Percentiles rank a stretch among this genome's conserved stretches.
Conservation (phyloP, 805 yeast species). For the Candida yuanshanica region DNA sequence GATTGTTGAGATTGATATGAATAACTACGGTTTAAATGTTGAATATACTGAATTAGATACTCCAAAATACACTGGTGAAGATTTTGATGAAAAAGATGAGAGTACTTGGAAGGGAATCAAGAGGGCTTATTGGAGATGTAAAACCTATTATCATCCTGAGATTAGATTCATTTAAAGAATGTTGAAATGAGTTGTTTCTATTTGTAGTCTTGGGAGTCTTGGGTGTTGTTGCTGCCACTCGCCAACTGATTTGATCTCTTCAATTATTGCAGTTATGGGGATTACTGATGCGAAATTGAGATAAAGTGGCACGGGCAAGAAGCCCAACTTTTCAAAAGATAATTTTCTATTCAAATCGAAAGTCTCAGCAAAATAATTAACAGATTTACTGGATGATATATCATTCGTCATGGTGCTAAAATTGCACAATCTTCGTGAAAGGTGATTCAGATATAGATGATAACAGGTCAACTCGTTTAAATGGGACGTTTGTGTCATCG, state of each 20-base stretch:
- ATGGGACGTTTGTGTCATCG: not conserved
- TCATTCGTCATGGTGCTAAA: too few relatives aligned
- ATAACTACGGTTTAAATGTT: conserved; percentile 70
- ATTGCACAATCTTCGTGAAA: not conserved
- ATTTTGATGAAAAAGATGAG: conserved; percentile 28
- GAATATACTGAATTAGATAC: conserved; percentile 45
- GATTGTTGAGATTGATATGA: conserved; percentile 74
- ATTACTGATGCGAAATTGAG: not conserved
- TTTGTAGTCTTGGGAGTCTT: too few relatives aligned
- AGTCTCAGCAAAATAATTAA: not conserved
- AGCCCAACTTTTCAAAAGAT: not conserved
- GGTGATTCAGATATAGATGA: not conserved
- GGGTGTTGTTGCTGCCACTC: not conserved
- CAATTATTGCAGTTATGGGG: not conserved
- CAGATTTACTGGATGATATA: too few relatives aligned
- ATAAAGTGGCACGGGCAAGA: not conserved
- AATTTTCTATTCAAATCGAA: not conserved
- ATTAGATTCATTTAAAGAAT: conserved; percentile 31
- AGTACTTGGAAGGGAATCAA: conserved; percentile 60
- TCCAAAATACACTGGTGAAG: conserved; percentile 35
- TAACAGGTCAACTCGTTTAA: not conserved
- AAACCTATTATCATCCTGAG: conserved; percentile 62
- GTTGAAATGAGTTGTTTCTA: not conserved
- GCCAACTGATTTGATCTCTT: not conserved
- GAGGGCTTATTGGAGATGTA: conserved; percentile 64